phyloP scores from a whole-genome alignment of 768 basidiomycete species.

The Suillus placidus region DNA sequence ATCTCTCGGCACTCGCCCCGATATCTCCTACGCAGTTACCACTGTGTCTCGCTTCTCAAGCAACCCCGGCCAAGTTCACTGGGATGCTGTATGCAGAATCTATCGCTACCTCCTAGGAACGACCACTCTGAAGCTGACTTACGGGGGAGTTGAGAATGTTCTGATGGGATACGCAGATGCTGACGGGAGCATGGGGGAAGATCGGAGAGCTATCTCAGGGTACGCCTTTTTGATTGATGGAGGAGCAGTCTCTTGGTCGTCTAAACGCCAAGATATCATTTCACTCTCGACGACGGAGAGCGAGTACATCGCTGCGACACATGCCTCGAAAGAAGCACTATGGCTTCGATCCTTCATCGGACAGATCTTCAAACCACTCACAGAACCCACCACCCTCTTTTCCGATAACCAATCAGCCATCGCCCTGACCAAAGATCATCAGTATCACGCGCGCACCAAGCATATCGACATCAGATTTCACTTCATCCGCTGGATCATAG shows the following conservation, averaged over 20 bases:
- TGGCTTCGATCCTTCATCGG: conserved; percentile 34
- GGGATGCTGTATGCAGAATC: conserved; percentile 22
- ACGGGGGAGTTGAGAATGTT: neutral
- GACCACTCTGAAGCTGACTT: conserved; percentile 15
- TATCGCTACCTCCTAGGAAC: conserved; percentile 30
- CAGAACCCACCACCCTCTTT: too few species aligned
- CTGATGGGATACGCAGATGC: neutral
- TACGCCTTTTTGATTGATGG: conserved; percentile 37
- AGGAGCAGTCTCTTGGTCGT: conserved; percentile 33
- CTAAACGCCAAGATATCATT: conserved; percentile 41
- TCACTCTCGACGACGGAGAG: conserved; percentile 44
- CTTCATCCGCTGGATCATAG: too few species aligned
- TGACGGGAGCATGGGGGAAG: conserved; percentile 7
- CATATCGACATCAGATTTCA: too few species aligned
- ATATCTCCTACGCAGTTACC: too few species aligned
- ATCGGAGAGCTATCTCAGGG: conserved; percentile 38
- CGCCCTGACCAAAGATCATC: conserved; percentile 16
- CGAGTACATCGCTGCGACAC: conserved; percentile 43
- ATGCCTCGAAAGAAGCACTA: conserved; percentile 37
- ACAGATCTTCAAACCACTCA: conserved; percentile 7
- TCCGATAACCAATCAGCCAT: too few species aligned
- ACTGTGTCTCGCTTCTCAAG: too few species aligned
- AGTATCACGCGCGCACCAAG: neutral
- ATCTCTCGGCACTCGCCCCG: too few species aligned
- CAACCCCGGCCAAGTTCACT: conserved; percentile 26